Evolutionary conservation across 2,329 filamentous ascomycete species (phyloP), one percentile per base, ranked within the genome.

Genomic region (Kalaharituber pfeilii): DNA sequence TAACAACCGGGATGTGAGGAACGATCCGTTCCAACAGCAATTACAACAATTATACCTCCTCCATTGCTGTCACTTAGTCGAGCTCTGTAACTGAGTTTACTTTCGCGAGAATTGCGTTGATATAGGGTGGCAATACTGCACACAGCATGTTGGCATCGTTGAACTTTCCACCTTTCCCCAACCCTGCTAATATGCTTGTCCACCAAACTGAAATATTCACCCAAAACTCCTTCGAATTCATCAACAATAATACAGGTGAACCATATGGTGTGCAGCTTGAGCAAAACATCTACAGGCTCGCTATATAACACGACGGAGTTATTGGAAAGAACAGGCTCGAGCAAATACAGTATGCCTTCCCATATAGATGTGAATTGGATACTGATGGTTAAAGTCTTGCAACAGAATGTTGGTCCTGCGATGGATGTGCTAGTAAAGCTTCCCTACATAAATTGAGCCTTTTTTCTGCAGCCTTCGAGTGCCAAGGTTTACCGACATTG

Each of bases 381-480:
- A 0, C 77, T 71, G 0, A 84, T 83, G 26, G 79, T 84, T 0
- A 89, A 71, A 0, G 80, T 79, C 57, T 85, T 85, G 0, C 74
- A 69, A 59, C 87, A 89, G 56, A 78, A 84, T 62, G 78, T 80
- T 0, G 82, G 82, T 0, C 82, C 70, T 0, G 84, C 81, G 0
- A 89, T 67, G 25, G 0, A 95, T 71, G 63, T 95, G 87, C 60
- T 96, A 87, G 56, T 94, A 91, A 0, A 96, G 72, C 0, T 88
- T 74, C 0, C 89, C 89, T 0, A 83, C 80, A n/a, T n/a, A n/a
- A n/a, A 0, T 75, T 76, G 0, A 88, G 86, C 0, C 79, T 78
- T 26, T 80, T 81, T 60, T 94, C 83, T 0, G 84, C 84, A 0
- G 86, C 85, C 61, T 83, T 83, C 2, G 77, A 80, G 60, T 93